Evolutionary conservation across 2,329 filamentous ascomycete genomes (phyloP).

Genomic region (Exophiala xenobiotica): DNA sequence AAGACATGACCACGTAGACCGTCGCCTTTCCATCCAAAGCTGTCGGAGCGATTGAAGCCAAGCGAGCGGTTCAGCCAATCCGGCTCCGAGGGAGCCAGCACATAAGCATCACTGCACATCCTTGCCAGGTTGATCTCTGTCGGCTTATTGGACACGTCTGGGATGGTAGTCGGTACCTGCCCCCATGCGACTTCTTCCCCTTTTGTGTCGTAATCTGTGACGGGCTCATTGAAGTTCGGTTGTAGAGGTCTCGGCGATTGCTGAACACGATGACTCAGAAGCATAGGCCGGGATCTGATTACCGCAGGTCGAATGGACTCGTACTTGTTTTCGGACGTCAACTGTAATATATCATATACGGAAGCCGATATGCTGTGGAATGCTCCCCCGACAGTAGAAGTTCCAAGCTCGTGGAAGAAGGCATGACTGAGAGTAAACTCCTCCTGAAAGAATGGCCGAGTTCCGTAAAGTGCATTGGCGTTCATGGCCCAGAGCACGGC

Average conservation of each 20-base stretch:
- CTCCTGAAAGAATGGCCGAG: too few species aligned
- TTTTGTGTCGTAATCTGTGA: too few species aligned
- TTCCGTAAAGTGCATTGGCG: too few species aligned
- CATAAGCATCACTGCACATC: conserved; percentile 26
- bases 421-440: background rate
- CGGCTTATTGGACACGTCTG: conserved; percentile 30
- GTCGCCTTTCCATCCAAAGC: conserved; percentile 26
- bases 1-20: conserved; percentile 28
- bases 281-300: background rate
- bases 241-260: background rate
- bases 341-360: background rate
- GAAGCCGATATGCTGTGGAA: background rate
- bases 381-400: background rate
- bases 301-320: background rate
- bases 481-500: too few species aligned
- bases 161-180: background rate
- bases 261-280: background rate
- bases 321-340: background rate
- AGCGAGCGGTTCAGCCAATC: conserved; percentile 25
- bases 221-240: background rate
- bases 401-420: background rate
- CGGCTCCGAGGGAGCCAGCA: conserved; percentile 18
- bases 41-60: conserved; percentile 25
- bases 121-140: conserved; percentile 28
- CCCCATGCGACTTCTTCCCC: background rate